phyloP scores from a whole-genome alignment of 306 rosid genomes.

The Quillaja saponaria region DNA sequence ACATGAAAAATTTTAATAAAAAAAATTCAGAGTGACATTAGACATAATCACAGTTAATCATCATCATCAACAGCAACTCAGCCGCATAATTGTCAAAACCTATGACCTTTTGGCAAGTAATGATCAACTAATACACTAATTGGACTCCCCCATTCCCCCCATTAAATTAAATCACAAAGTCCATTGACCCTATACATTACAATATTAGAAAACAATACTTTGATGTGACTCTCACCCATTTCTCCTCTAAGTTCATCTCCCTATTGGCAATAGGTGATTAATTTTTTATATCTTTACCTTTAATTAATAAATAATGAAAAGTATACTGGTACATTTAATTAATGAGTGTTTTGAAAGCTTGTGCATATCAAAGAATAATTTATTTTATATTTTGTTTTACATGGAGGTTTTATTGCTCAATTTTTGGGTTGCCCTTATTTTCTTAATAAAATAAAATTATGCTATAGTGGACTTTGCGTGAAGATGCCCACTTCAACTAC shows the following conservation, averaged over 20 bases:
- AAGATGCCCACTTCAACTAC: not conserved
- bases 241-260: slow-evolving; percentile 2
- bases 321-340: slow-evolving; percentile 2
- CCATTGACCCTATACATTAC: not conserved
- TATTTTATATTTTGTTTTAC: slow-evolving; percentile 24
- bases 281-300: not conserved
- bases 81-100: slow-evolving; percentile 26
- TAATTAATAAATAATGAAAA: not conserved
- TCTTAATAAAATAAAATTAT: not conserved
- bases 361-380: not conserved
- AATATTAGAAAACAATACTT: not conserved
- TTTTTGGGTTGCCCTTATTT: slow-evolving; percentile 14
- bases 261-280: not conserved
- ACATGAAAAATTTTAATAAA: no score
- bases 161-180: not conserved
- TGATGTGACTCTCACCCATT: not conserved
- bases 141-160: slow-evolving; percentile 16
- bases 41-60: slow-evolving; percentile 10
- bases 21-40: not conserved
- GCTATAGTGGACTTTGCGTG: slow-evolving; percentile 17
- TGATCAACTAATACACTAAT: slow-evolving; percentile 15
- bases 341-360: slow-evolving; percentile 23
- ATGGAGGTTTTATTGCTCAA: slow-evolving; percentile 26
- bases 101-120: slow-evolving; percentile 20
- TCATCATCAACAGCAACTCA: slow-evolving; percentile 15